Conservation (phyloP, 139 green algal species). For the Pycnococcus provasolii region DNA sequence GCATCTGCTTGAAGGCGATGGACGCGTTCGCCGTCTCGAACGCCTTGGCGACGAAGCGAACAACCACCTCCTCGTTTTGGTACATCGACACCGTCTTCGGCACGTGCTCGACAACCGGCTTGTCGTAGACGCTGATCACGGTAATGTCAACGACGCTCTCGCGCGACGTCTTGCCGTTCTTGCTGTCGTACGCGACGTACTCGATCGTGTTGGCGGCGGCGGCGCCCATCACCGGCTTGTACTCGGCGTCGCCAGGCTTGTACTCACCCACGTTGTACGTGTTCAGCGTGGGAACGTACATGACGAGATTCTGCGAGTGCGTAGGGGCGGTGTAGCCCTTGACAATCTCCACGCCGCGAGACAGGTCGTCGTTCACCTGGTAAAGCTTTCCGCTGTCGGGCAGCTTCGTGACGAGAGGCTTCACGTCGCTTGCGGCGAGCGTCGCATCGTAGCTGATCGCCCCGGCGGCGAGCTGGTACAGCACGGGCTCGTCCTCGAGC, state of each 20-base stretch:
- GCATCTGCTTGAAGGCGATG: no score
- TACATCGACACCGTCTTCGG: not conserved
- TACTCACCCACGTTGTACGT: no score
- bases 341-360: not conserved
- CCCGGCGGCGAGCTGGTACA: not conserved
- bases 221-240: not conserved
- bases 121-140: not conserved
- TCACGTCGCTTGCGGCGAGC: not conserved
- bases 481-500: not conserved
- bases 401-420: not conserved
- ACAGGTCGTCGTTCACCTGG: not conserved
- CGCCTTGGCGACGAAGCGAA: not conserved
- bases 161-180: not conserved
- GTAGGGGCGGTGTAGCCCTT: not conserved
- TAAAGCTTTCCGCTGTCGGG: conserved; percentile 1
- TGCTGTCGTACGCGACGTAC: not conserved
- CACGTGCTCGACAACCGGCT: not conserved
- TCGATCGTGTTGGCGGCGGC: not conserved
- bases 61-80: not conserved
- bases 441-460: not conserved
- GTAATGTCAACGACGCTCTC: not conserved
- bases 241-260: not conserved
- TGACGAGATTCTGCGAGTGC: not conserved
- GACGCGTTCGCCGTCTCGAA: no score
- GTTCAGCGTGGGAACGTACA: not conserved